Conservation (phyloP, 2,329 filamentous ascomycete species). For the Pseudonectria foliicola region DNA sequence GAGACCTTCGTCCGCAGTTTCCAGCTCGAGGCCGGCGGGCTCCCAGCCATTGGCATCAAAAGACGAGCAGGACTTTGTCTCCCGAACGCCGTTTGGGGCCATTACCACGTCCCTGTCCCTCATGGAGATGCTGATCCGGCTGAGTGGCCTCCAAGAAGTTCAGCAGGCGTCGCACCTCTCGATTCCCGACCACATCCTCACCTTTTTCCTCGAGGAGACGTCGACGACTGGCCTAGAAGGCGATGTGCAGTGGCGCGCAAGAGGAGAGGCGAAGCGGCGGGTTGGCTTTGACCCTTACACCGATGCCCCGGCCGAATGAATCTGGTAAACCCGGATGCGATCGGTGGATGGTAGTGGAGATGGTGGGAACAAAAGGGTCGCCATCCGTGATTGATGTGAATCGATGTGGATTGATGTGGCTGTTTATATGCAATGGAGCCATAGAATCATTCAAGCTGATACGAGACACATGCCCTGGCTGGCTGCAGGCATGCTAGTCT, state of each 20-base stretch:
- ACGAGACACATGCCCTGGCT: too few species aligned
- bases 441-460: too few species aligned
- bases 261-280: slow-evolving; percentile 38
- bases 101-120: slow-evolving; percentile 59
- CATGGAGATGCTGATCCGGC: slow-evolving; percentile 79
- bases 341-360: background rate
- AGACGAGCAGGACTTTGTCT: slow-evolving; percentile 23
- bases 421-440: too few species aligned
- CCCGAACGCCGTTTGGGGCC: slow-evolving; percentile 42
- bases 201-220: slow-evolving; percentile 69
- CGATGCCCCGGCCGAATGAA: slow-evolving; percentile 29
- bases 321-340: background rate
- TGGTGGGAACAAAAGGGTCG: slow-evolving; percentile 1
- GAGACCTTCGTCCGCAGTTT: slow-evolving; percentile 7
- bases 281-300: slow-evolving; percentile 53
- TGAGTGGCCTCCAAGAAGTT: slow-evolving; percentile 84
- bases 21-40: slow-evolving; percentile 3
- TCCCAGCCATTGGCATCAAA: slow-evolving; percentile 2
- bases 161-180: slow-evolving; percentile 84
- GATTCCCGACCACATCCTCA: slow-evolving; percentile 81
- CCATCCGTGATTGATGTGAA: too few species aligned
- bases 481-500: too few species aligned
- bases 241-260: slow-evolving; percentile 36
- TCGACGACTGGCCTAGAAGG: slow-evolving; percentile 45
- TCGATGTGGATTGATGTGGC: too few species aligned